Evolutionary conservation across 352 stramenopile species (phyloP), one percentile per base, ranked within the genome.

Genomic region (Pythium apleroticum): DNA sequence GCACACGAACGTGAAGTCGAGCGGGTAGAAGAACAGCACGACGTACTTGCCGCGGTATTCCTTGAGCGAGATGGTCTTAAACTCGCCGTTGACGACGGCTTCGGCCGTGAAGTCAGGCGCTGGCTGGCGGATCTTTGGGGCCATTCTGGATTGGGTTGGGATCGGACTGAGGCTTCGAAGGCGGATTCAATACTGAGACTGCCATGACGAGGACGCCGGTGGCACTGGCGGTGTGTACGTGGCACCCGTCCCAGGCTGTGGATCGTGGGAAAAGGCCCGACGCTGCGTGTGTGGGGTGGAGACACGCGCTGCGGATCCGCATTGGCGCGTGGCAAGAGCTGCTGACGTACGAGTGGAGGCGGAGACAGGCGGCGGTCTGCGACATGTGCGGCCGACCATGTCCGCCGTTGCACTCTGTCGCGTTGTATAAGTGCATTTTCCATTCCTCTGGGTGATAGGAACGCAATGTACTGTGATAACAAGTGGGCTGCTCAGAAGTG

Each of bases 1-100:
- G 62, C 76, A 86, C 43, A 91, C 83, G 52, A 90, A 91, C 17
- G 81, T 91, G 65, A 89, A 89, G 67, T 90, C 83, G 48, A 82
- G 60, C 28, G 83, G 83, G 67, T 86, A 91, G 65, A 89, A 91
- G 77, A 91, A 88, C 48, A 91, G 72, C 28, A 90, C 81, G 25
- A 91, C 71, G 60, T 86, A 91, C 60, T 91, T 86, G 55, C 80
- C 80, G 22, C 65, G 52, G 63, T 85, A 90, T 39, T 90, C 76
- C 27, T 53, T 48, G 9, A 90, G 65, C 33, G 54, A 77, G 30
- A 90, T 41, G 19, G 73, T 69, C 70, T 81, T 74, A 60, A 88
- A 87, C 46, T 80, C 73, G 55, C 74, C 75, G 52, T 84, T 65
- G 49, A 86, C 61, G 33, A 86, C 69, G 41, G 77, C 77, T 14